phyloP scores from a whole-genome alignment of 495 filamentous ascomycete genomes.

The Aspergillus biplanus region DNA sequence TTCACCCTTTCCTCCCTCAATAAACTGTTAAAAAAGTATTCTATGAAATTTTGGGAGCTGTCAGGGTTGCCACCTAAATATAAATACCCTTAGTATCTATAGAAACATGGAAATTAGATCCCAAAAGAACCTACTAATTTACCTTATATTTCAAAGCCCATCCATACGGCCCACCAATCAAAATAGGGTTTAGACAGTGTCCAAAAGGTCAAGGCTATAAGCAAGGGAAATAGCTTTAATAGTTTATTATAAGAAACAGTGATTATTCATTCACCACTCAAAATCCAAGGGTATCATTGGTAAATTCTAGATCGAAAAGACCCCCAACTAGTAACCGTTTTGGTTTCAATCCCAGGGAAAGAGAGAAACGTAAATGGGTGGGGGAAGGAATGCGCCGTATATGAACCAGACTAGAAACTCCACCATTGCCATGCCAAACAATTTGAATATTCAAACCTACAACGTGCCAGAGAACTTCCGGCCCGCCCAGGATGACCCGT shows the following conservation, averaged over 20 bases:
- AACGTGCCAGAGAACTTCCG: slow-evolving; percentile 65
- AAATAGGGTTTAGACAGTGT: not conserved
- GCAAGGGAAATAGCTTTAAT: not conserved
- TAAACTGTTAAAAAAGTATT: too few species aligned
- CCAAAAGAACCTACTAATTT: not conserved
- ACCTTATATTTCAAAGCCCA: not conserved
- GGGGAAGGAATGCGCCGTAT: not conserved
- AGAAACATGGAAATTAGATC: not conserved
- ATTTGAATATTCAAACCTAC: slow-evolving; percentile 14
- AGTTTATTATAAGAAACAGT: not conserved
- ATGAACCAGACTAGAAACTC: slow-evolving; percentile 8
- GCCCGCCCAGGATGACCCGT: slow-evolving; percentile 77
- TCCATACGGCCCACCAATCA: too few species aligned
- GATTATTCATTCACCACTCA: not conserved
- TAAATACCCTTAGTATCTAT: too few species aligned
- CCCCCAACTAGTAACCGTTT: not conserved
- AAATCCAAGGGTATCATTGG: slow-evolving; percentile 24
- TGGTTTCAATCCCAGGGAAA: not conserved
- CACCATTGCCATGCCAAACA: slow-evolving; percentile 10
- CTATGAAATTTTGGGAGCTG: too few species aligned
- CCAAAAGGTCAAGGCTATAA: not conserved
- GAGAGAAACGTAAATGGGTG: not conserved
- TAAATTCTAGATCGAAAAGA: slow-evolving; percentile 6
- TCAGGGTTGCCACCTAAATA: too few species aligned
- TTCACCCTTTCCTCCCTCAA: too few species aligned